These are phyloP conservation scores for Euryodendron excelsum DNA, from an alignment of 148 eudicot genomes.

Conservation along the genomic window DNA sequence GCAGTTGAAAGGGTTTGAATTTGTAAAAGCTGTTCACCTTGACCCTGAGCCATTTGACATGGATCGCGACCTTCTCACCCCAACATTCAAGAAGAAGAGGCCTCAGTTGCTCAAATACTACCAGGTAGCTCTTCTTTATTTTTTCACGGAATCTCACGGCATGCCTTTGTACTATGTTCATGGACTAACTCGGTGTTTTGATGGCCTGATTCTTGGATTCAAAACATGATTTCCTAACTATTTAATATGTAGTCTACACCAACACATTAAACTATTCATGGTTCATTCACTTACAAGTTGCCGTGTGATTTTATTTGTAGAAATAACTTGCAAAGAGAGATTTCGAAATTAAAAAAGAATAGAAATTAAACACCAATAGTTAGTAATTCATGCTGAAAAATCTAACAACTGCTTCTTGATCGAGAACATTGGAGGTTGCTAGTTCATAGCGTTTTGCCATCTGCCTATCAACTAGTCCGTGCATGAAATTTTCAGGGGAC, in stretches of 20 bases:
- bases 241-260: too few relatives aligned
- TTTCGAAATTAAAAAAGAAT: too few relatives aligned
- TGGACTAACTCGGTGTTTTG: not conserved
- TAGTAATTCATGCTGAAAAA: too few relatives aligned
- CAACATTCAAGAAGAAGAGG: conserved; percentile 78
- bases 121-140: conserved; percentile 44
- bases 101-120: conserved; percentile 80
- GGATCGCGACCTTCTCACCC: conserved; percentile 80
- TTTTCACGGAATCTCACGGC: not conserved
- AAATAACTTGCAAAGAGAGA: too few relatives aligned
- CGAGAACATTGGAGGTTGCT: not conserved
- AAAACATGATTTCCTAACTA: too few relatives aligned
- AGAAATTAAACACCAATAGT: too few relatives aligned
- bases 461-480: not conserved
- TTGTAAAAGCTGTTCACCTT: conserved; percentile 68
- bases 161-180: not conserved
- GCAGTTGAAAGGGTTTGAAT: conserved; percentile 87
- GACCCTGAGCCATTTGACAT: conserved; percentile 78
- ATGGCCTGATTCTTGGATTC: too few relatives aligned
- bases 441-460: not conserved
- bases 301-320: too few relatives aligned
- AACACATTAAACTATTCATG: too few relatives aligned
- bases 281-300: too few relatives aligned
- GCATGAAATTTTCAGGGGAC: too few relatives aligned
- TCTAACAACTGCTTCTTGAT: too few relatives aligned